A percentile compares a stretch with the other conserved stretches of the same genome.
Evolutionary conservation across 176 grass and related monocot species (phyloP).

Genomic region (Musa itinerans): DNA sequence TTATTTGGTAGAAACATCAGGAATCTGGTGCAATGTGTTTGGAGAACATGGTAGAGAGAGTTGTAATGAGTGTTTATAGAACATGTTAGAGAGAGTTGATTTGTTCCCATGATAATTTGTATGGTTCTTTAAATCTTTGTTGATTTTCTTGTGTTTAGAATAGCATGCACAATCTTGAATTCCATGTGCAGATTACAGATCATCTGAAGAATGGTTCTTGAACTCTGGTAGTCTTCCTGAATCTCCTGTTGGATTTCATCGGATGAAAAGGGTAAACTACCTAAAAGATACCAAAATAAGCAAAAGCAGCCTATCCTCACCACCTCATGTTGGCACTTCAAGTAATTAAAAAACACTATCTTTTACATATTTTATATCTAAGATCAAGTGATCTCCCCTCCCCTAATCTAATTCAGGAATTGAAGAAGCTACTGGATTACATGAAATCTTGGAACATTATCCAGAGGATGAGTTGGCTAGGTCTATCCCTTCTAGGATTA

Average conservation of each 20-base stretch:
- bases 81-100: background rate
- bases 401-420: slow-evolving; percentile 28
- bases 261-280: slow-evolving; percentile 36
- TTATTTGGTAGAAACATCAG: background rate
- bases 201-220: slow-evolving; percentile 39
- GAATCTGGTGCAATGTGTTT: background rate
- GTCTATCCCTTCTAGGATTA: slow-evolving; percentile 26
- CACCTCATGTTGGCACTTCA: slow-evolving; percentile 30
- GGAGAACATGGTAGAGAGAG: background rate
- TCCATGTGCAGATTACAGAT: slow-evolving; percentile 50
- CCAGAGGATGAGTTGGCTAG: slow-evolving; percentile 62
- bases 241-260: slow-evolving; percentile 34
- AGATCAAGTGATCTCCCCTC: slow-evolving; percentile 11
- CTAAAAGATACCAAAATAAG: slow-evolving; percentile 37
- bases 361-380: slow-evolving; percentile 2
- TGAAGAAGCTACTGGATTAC: slow-evolving; percentile 47
- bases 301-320: slow-evolving; percentile 34
- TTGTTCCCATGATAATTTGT: background rate
- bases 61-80: background rate
- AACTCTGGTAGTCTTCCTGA: slow-evolving; percentile 32
- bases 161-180: slow-evolving; percentile 15
- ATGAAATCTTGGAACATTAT: slow-evolving; percentile 40
- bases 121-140: background rate
- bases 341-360: slow-evolving; percentile 31
- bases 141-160: background rate